Conservation (phyloP, 1,284 basidiomycete species). For the Veloboletus limbatus region DNA sequence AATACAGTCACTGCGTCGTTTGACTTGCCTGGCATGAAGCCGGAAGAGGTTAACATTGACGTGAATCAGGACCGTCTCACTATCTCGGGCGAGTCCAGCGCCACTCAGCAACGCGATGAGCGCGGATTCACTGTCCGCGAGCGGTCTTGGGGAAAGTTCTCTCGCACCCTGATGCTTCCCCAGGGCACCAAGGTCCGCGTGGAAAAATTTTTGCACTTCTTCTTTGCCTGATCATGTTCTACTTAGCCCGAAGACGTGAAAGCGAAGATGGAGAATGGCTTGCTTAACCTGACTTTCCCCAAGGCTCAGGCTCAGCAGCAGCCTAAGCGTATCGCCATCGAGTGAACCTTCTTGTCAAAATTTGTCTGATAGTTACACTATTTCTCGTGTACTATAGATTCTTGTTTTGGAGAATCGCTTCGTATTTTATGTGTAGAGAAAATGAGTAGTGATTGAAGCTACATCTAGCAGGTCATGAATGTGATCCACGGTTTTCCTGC, state of each 20-base stretch:
- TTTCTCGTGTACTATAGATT: too few species aligned
- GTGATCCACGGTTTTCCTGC: not conserved
- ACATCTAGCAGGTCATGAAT: not conserved
- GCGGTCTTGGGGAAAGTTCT: conserved; percentile 46
- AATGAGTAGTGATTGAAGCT: not conserved
- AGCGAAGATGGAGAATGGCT: conserved; percentile 43
- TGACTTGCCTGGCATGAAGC: conserved; percentile 47
- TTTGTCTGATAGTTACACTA: too few species aligned
- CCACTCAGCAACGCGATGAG: conserved; percentile 37
- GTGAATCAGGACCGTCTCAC: conserved; percentile 42
- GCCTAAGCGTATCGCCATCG: conserved; percentile 38
- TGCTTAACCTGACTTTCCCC: conserved; percentile 45
- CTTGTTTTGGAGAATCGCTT: too few species aligned
- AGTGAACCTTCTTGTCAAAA: conserved; percentile 11
- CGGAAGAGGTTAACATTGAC: conserved; percentile 43
- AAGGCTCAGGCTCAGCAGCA: conserved; percentile 36
- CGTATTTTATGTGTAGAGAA: too few species aligned
- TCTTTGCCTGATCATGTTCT: too few species aligned
- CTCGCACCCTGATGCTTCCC: conserved; percentile 45
- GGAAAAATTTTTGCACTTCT: not conserved
- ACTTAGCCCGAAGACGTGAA: conserved; percentile 41
- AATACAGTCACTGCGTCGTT: conserved; percentile 47
- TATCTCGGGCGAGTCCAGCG: conserved; percentile 44
- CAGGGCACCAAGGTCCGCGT: conserved; percentile 44
- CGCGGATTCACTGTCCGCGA: conserved; percentile 49